Conservation (phyloP, 495 filamentous ascomycete species). For the Daldinia loculata region DNA sequence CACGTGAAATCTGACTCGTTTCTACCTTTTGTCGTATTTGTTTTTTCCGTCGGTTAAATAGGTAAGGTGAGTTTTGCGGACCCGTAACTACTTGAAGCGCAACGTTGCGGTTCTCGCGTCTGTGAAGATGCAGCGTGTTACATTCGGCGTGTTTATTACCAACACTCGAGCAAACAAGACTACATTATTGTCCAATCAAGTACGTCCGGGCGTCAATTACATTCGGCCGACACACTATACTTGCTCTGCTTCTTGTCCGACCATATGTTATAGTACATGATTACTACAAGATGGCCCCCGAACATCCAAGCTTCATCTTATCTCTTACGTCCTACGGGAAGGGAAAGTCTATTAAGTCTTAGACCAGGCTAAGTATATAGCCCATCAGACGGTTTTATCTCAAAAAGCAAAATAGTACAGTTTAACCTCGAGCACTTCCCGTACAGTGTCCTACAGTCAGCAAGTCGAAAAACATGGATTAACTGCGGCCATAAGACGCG, state of each 20-base stretch:
- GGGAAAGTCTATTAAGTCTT: background rate
- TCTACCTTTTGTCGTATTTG: background rate
- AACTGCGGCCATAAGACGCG: slow-evolving; percentile 15
- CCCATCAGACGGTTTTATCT: background rate
- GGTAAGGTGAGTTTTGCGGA: background rate
- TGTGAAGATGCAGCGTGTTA: slow-evolving; percentile 2
- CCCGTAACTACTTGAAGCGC: background rate
- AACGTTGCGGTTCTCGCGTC: slow-evolving; percentile 4
- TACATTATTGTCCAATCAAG: slow-evolving; percentile 6
- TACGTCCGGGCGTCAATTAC: slow-evolving; percentile 4
- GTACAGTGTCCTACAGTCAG: background rate
- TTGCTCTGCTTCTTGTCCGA: background rate
- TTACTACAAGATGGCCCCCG: background rate
- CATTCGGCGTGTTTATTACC: slow-evolving; percentile 17
- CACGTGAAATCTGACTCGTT: slow-evolving; percentile 11
- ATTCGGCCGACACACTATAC: background rate
- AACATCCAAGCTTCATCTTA: background rate
- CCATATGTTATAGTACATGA: background rate
- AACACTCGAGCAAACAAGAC: slow-evolving; percentile 15
- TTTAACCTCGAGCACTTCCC: background rate
- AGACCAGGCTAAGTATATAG: background rate
- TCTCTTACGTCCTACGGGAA: background rate
- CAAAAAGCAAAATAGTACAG: slow-evolving; percentile 25
- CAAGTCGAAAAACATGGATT: slow-evolving; percentile 12
- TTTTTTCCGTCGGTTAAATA: background rate